phyloP scores from a whole-genome alignment of 139 green algal genomes.

The Micractinium conductrix region DNA sequence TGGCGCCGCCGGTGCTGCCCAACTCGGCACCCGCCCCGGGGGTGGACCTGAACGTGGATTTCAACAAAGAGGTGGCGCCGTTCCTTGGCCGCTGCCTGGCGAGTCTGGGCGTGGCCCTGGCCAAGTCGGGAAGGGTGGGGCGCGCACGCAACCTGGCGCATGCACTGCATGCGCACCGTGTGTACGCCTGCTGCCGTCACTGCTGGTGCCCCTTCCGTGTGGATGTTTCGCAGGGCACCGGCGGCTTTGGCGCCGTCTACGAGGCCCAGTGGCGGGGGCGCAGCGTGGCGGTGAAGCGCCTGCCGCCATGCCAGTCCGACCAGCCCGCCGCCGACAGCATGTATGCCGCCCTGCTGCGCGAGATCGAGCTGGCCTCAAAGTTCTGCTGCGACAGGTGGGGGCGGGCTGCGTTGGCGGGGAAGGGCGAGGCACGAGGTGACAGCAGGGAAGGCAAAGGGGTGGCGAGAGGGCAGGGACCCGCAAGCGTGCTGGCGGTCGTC shows the following conservation, averaged over 20 bases:
- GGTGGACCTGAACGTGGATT: constrained; percentile 78
- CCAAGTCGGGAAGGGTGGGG: not conserved
- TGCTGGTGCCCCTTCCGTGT: no score
- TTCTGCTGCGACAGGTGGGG: constrained; percentile 52
- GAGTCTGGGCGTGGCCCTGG: not conserved
- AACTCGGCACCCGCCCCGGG: not conserved
- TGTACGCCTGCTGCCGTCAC: no score
- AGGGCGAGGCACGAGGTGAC: no score
- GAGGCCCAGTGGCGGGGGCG: constrained; percentile 62
- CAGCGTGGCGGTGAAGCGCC: constrained; percentile 78
- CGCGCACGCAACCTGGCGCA: not conserved
- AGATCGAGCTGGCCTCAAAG: constrained; percentile 70
- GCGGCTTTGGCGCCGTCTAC: constrained; percentile 82
- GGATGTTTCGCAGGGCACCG: constrained; percentile 62
- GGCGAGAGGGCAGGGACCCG: no score
- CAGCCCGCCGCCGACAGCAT: constrained; percentile 23
- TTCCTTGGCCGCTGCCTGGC: constrained; percentile 67
- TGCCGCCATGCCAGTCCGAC: constrained; percentile 42
- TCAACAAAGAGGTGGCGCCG: constrained; percentile 67
- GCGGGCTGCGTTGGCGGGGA: not conserved
- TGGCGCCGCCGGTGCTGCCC: constrained; percentile 39
- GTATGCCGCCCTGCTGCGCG: constrained; percentile 62
- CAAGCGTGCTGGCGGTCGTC: no score
- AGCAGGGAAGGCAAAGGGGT: no score
- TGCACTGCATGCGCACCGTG: no score